Base-by-base conservation (phyloP, 345 rosid genomes). In the Melaleuca alternifolia region DNA sequence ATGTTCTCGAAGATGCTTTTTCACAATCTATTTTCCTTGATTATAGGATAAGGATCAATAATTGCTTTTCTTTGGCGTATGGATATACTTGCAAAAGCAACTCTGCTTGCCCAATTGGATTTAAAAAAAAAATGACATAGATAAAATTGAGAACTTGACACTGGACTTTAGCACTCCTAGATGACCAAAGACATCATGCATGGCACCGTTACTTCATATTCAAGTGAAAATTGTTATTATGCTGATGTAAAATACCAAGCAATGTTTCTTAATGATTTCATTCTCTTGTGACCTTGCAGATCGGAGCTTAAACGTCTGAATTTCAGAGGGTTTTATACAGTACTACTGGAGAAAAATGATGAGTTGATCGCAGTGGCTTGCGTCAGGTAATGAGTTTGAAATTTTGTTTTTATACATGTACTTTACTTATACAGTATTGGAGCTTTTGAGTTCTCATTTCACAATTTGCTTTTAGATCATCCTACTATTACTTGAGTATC, bases 261-360 rank as follows among this genome's bases (percentile, higher is more conserved):
- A 33, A 71, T 71, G 79, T 33, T 71, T 46, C 48, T 65, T 33
- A 33, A 71, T 26, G 28, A 51, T 51, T 41, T 16, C 21, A 50
- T 51, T 23, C 6, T 48, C 14, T 85, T 48, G 46, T 3, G 11
- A 61, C 65, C 87, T 71, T 86, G 56, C 86, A 88, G 93, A 83
- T 91, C 92, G 13, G 82, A 91, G 50, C 91, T 91, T 18, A 90
- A 88, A 5, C 93, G 94, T 37, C 84, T 92, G 51, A 89, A 93
- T 85, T 94, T 90, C 54, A 85, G 56, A 85, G 98, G 99, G 41
- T 95, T 95, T 89, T 94, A 93, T 84, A 91, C 96, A 0, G 87
- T 92, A 65, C 46, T 93, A 61, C 52, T 97, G 62, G 95, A 95
- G 90, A 93, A 59, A 56, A 87, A 91, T 83, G 95, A 90, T 8